Conservation (phyloP, 2,329 filamentous ascomycete genomes). For the Ascochyta fabae region DNA sequence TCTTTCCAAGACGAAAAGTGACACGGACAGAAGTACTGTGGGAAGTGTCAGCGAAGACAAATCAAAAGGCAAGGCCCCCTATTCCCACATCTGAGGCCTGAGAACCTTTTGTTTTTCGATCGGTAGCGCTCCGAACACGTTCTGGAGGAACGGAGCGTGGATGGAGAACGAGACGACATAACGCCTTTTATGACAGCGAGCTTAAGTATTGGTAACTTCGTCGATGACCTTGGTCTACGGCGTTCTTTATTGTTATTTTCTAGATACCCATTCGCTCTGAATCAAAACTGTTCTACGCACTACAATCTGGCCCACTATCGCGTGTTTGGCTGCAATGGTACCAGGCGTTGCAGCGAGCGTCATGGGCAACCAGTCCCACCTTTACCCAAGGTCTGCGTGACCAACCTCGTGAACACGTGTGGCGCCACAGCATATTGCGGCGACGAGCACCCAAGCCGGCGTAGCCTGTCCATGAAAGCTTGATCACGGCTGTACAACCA, state of each 20-base stretch:
- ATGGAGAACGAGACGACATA: not conserved
- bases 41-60: slow-evolving; percentile 21
- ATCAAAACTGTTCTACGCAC: not conserved
- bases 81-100: slow-evolving; percentile 21
- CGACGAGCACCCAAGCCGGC: slow-evolving; percentile 7
- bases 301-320: not conserved
- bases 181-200: not conserved
- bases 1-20: slow-evolving; percentile 12
- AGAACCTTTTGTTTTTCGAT: not conserved
- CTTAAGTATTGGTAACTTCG: not conserved
- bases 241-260: not conserved
- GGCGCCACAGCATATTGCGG: slow-evolving; percentile 21
- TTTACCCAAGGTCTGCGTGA: not conserved
- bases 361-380: not conserved
- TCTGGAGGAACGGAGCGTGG: not conserved
- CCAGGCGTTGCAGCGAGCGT: not conserved
- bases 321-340: not conserved
- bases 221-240: not conserved
- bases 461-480: slow-evolving; percentile 20
- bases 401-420: slow-evolving; percentile 6
- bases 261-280: slow-evolving; percentile 2
- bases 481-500: slow-evolving; percentile 11
- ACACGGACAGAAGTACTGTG: slow-evolving; percentile 16
- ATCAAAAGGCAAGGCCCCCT: slow-evolving; percentile 19
- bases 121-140: not conserved